A percentile compares a stretch with the other conserved stretches of the same genome.
These are phyloP conservation scores for Sporisorium scitamineum DNA, from an alignment of 1,284 basidiomycete species.

Conservation along the genomic window DNA sequence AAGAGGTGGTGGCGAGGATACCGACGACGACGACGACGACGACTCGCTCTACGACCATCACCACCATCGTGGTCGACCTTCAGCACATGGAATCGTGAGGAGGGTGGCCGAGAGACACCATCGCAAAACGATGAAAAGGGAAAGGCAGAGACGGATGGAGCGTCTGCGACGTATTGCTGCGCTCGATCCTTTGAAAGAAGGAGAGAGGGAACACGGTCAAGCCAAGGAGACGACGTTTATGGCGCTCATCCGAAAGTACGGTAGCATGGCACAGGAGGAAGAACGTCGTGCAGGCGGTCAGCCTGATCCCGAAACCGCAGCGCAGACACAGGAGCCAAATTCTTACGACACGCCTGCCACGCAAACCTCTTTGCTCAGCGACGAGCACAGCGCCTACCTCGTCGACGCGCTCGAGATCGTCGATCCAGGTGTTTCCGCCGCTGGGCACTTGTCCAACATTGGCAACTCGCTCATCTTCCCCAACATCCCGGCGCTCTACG, in stretches of 20 bases:
- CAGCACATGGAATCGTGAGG: conserved; percentile 26
- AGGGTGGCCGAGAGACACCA: conserved; percentile 36
- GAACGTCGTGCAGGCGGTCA: neutral
- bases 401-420: conserved; percentile 75
- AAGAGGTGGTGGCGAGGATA: neutral
- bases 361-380: conserved; percentile 19
- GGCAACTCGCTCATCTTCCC: conserved; percentile 81
- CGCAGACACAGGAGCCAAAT: neutral
- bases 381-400: conserved; percentile 44
- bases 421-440: conserved; percentile 78
- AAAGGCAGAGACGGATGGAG: conserved; percentile 25
- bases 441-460: conserved; percentile 79
- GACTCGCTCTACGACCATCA: conserved; percentile 8
- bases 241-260: conserved; percentile 43
- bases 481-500: conserved; percentile 73
- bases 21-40: conserved; percentile 34
- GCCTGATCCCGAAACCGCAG: neutral
- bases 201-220: conserved; percentile 17
- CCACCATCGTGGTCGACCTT: conserved; percentile 3
- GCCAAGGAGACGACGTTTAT: conserved; percentile 49
- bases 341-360: conserved; percentile 4
- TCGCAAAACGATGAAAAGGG: conserved; percentile 24
- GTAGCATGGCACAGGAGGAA: conserved; percentile 25
- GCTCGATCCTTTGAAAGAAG: conserved; percentile 41
- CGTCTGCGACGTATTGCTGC: conserved; percentile 40